Evolutionary conservation across 495 filamentous ascomycete genomes (phyloP).

Genomic region (Neurospora pannonica): DNA sequence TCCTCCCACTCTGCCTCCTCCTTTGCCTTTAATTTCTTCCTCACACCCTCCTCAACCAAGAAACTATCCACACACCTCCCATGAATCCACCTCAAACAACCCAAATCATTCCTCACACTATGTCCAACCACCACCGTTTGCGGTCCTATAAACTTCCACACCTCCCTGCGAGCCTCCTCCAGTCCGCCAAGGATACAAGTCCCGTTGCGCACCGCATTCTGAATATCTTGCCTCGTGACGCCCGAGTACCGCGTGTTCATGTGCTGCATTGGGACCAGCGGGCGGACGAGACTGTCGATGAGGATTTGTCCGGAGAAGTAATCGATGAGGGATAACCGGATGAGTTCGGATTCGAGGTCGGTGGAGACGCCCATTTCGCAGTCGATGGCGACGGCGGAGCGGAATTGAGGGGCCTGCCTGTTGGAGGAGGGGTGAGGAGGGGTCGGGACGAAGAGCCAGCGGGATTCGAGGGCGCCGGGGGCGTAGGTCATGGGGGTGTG

Average conservation of each 20-base stretch:
- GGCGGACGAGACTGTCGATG: slow-evolving; percentile 34
- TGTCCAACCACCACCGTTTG: slow-evolving; percentile 28
- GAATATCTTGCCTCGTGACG: slow-evolving; percentile 16
- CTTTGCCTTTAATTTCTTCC: not conserved
- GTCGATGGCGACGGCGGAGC: slow-evolving; percentile 33
- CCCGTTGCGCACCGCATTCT: slow-evolving; percentile 4
- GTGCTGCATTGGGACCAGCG: slow-evolving; percentile 27
- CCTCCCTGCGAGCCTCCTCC: slow-evolving; percentile 18
- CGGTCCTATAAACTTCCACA: slow-evolving; percentile 30
- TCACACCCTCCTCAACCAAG: not conserved
- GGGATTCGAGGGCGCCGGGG: not conserved
- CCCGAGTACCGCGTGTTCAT: slow-evolving; percentile 33
- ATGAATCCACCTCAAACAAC: slow-evolving; percentile 15
- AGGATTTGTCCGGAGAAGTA: slow-evolving; percentile 33
- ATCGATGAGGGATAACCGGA: slow-evolving; percentile 35
- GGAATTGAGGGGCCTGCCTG: not conserved
- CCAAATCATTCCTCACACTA: slow-evolving; percentile 16
- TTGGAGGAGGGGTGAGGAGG: not conserved
- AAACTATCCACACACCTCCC: not conserved
- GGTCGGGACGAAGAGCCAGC: slow-evolving; percentile 7
- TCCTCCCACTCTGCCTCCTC: not conserved
- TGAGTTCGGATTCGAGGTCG: slow-evolving; percentile 26
- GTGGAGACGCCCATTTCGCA: slow-evolving; percentile 38
- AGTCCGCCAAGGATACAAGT: slow-evolving; percentile 13
- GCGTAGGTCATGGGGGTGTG: not conserved